Conservation (phyloP, 2,329 filamentous ascomycete species). For the Coniochaeta pulveracea region DNA sequence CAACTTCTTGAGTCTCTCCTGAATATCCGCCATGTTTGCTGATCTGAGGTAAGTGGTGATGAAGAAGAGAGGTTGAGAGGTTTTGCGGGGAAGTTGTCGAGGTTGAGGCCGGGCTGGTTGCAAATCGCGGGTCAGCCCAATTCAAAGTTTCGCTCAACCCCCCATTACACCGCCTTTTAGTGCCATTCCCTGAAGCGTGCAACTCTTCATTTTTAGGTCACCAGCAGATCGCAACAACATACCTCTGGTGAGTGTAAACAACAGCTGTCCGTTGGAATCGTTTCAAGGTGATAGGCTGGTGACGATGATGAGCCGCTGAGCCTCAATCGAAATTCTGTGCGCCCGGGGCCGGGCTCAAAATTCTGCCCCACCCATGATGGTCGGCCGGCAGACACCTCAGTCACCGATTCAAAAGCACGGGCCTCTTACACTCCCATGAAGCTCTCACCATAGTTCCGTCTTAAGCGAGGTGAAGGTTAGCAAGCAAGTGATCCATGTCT, state of each 20-base stretch:
- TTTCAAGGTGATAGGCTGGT: slow-evolving; percentile 12
- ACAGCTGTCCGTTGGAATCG: slow-evolving; percentile 4
- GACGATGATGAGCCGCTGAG: slow-evolving; percentile 10
- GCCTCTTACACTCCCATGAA: slow-evolving; percentile 1
- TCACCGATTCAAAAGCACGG: slow-evolving; percentile 2
- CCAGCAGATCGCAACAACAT: too few relatives aligned
- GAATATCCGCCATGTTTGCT: slow-evolving; percentile 39
- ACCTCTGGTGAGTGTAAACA: neutral
- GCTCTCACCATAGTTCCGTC: slow-evolving; percentile 1
- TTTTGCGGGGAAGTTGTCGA: slow-evolving; percentile 8
- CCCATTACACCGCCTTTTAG: slow-evolving; percentile 2
- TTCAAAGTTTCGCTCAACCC: too few relatives aligned
- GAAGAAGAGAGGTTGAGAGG: slow-evolving; percentile 7
- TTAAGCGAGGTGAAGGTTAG: too few relatives aligned
- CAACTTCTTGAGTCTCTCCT: slow-evolving; percentile 50
- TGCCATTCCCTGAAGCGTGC: too few relatives aligned
- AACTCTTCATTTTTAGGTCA: too few relatives aligned
- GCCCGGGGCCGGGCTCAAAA: slow-evolving; percentile 15
- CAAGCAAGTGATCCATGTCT: too few relatives aligned
- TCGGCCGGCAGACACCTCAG: neutral
- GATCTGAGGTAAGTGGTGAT: slow-evolving; percentile 7
- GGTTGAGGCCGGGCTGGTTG: slow-evolving; percentile 4
- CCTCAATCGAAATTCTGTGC: slow-evolving; percentile 17
- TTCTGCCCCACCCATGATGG: slow-evolving; percentile 15
- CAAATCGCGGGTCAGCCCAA: slow-evolving; percentile 1